Percentiles rank a stretch among this genome's conserved stretches.
Evolutionary conservation across 1,284 basidiomycete genomes (phyloP).

Genomic region (Sporisorium graminicola): DNA sequence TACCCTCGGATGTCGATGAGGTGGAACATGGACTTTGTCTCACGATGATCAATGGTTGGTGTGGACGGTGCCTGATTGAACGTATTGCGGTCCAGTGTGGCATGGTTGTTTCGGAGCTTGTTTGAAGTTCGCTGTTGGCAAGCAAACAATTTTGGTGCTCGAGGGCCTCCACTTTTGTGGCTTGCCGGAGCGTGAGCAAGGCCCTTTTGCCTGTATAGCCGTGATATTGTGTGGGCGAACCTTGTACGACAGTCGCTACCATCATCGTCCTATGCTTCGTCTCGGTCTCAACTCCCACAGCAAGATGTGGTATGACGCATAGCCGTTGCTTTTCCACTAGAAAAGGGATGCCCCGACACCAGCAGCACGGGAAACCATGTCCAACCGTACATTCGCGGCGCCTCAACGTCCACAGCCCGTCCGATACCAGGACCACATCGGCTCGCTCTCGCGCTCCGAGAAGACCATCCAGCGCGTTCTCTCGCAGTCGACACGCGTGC

Average conservation of each 20-base stretch:
- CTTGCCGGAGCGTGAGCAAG: not conserved
- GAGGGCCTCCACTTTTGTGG: constrained; percentile 3
- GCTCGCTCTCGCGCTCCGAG: constrained; percentile 22
- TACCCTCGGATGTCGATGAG: not conserved
- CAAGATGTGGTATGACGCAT: too few species aligned
- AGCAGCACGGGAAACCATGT: constrained; percentile 3
- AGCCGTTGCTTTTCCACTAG: not conserved
- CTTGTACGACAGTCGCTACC: not conserved
- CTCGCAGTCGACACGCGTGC: constrained; percentile 42
- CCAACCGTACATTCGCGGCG: not conserved
- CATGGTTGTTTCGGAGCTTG: too few species aligned
- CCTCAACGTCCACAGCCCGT: not conserved
- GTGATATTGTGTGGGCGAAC: not conserved
- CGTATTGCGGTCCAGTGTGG: too few species aligned
- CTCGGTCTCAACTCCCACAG: not conserved
- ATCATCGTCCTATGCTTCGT: not conserved
- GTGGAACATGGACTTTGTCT: not conserved
- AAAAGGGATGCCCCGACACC: not conserved
- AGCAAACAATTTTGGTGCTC: not conserved
- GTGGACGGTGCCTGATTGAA: too few species aligned
- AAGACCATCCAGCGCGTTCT: constrained; percentile 19
- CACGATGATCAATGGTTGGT: not conserved
- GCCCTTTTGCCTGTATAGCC: not conserved
- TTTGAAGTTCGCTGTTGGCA: not conserved
- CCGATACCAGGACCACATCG: constrained; percentile 38